A percentile compares a stretch with the other conserved stretches of the same genome.
Conservation (phyloP, 2,329 filamentous ascomycete genomes). For the Fusarium staphyleae region DNA sequence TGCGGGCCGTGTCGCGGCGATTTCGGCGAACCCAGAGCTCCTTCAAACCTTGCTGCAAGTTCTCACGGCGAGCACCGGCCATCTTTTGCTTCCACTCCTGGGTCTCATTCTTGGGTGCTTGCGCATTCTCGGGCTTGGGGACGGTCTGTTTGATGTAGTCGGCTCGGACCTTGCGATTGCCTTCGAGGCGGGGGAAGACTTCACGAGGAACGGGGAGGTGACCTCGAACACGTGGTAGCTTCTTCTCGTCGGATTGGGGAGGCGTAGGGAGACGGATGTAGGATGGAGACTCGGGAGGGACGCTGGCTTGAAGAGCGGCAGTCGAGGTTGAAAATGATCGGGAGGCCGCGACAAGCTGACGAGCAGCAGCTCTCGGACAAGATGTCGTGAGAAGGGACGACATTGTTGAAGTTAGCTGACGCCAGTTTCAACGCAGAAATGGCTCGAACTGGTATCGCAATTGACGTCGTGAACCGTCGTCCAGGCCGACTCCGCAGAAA, state of each 20-base stretch:
- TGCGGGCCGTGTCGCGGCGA: slow-evolving; percentile 47
- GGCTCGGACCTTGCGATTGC: slow-evolving; percentile 65
- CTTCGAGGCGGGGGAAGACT: slow-evolving; percentile 70
- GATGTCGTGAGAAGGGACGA: slow-evolving; percentile 36
- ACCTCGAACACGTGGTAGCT: slow-evolving; percentile 68
- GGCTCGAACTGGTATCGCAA: slow-evolving; percentile 27
- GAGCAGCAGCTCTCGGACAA: slow-evolving; percentile 39
- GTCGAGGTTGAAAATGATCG: slow-evolving; percentile 47
- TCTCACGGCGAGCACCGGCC: slow-evolving; percentile 73
- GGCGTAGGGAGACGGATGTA: slow-evolving; percentile 84
- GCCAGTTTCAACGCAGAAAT: slow-evolving; percentile 15
- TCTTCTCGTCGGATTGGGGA: slow-evolving; percentile 69
- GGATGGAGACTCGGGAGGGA: slow-evolving; percentile 85
- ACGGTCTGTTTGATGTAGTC: slow-evolving; percentile 68
- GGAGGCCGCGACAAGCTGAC: slow-evolving; percentile 38
- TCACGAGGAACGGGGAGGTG: slow-evolving; percentile 83
- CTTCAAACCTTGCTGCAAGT: slow-evolving; percentile 74
- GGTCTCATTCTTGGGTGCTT: slow-evolving; percentile 47
- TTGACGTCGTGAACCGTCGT: slow-evolving; percentile 28
- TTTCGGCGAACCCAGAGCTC: slow-evolving; percentile 73
- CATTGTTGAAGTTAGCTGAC: slow-evolving; percentile 38
- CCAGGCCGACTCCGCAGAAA: slow-evolving; percentile 16
- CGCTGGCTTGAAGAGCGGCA: slow-evolving; percentile 57
- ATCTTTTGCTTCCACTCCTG: slow-evolving; percentile 74
- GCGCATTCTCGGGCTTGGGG: slow-evolving; percentile 57